Evolutionary conservation across 495 filamentous ascomycete species (phyloP), one percentile per base, ranked within the genome.

Genomic region (Penicillium subrubescens): DNA sequence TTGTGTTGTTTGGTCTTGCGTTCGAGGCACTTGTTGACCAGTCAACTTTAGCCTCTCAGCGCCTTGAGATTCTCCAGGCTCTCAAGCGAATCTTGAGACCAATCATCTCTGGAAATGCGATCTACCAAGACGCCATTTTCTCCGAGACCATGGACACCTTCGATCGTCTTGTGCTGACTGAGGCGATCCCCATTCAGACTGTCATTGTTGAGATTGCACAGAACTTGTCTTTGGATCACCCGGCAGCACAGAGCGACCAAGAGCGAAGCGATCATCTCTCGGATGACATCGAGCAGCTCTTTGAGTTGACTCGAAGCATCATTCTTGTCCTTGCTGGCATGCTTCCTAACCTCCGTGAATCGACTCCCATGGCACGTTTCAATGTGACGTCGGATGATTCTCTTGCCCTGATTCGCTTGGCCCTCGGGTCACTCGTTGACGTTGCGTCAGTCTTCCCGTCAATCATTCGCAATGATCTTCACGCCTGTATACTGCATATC

Each of bases 221-320:
- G 43, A 94, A 92, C 62, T 79, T 99, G 19, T 97, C 94, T 55
- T 80, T 97, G 7, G 88, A 90, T 53, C 95, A 99, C 70, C 95
- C 94, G 4, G 93, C 93, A 1, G 94, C 96, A 2, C 91, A 90
- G 70, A 84, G 84, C 46, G 83, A 89, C 23, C 86, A 87, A 62
- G 74, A 84, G 17, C 86, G 90, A 7, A 83, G 82, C 54, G 86
- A 93, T 52, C 89, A 95, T 67, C 81, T 98, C 11, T 94, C 92
- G 0, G 95, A 98, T 73, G 95, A 98, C 67, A 96, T 99, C 57
- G 96, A 99, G 70, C 95, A 99, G 77, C 84, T 99, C 0, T 99
- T 99, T 70, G 95, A 99, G 74, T 80, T 98, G 48, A 98, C 96
- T 0, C 86, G 94, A 61, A 94, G 96, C 73, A 97, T 98, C 56